Base-by-base conservation (phyloP, 192 early-diverging fungal species). In the Borealophlyctis nickersoniae region DNA sequence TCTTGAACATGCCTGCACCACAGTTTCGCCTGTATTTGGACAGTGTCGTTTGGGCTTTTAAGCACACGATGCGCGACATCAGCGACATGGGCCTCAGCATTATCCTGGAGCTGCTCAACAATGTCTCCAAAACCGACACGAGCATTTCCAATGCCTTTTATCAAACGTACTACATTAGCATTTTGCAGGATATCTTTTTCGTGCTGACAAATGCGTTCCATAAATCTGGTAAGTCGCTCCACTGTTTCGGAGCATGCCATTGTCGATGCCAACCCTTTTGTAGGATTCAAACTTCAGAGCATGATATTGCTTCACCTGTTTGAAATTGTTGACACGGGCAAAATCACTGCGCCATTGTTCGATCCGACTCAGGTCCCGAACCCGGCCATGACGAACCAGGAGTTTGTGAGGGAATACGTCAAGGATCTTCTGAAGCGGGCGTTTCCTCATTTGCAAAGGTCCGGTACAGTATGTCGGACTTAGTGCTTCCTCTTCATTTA, bases 51-150 rank as follows among this genome's bases (percentile, higher is more conserved):
- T 99, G 95, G 95, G 94, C 87, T 23, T 94, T 99, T 80, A 98
- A 98, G 78, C 97, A 99, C 74, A 95, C 94, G 3, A 92, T 96
- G 90, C 87, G 95, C 63, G 95, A 99, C 65, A 93, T 99, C 74
- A 89, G 92, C 48, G 96, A 99, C 58, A 73, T 88, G 49, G 93
- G 93, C 30, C 84, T 99, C 62, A 77, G 77, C 14, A 97, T 96
- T 51, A 88, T 89, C 52, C 77, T 86, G 22, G 95, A 96, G 35
- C 71, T 99, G 69, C 79, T 99, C 63, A 86, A 83, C 65, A 94
- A 97, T 78, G 90, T 99, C 64, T 75, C 82, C 24, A 70, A 69
- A 22, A 84, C 85, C 49, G 95, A 95, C 56, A 77, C 84, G 16
- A 63, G 70, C 7, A 83, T 92, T 49, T 84, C 91, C 14, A 90